phyloP scores from a whole-genome alignment of 148 eudicot species.

The Amaranthus hypochondriacus region DNA sequence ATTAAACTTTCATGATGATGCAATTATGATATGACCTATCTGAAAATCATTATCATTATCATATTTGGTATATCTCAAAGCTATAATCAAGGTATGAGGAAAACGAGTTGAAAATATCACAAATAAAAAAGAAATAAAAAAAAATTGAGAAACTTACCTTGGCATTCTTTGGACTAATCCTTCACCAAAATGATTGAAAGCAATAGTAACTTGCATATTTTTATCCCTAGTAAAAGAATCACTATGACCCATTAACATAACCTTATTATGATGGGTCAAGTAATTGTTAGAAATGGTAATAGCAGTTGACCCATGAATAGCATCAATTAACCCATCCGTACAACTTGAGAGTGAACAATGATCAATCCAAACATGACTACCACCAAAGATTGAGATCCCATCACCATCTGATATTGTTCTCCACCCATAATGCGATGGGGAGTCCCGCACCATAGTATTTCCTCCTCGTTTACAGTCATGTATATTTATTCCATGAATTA shows the following conservation, averaged over 20 bases:
- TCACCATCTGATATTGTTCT: conserved; percentile 64
- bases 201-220: conserved; percentile 69
- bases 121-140: no score
- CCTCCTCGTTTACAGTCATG: conserved; percentile 57
- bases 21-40: no score
- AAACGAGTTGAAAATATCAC: no score
- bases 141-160: conserved; percentile 31
- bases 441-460: conserved; percentile 44
- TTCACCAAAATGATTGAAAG: conserved; percentile 80
- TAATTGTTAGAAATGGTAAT: conserved; percentile 65
- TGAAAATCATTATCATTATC: no score
- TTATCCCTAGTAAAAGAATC: conserved; percentile 43
- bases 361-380: conserved; percentile 56
- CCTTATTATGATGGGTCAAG: conserved; percentile 61
- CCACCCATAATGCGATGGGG: conserved; percentile 53
- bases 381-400: conserved; percentile 57
- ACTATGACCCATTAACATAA: conserved; percentile 62
- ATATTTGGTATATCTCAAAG: no score
- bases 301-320: conserved; percentile 56
- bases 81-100: no score
- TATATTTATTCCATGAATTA: conserved; percentile 50
- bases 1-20: no score
- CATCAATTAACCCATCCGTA: conserved; percentile 60
- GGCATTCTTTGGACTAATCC: conserved; percentile 80
- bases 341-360: conserved; percentile 55